These are phyloP conservation scores for Eimeria maxima DNA, from an alignment of 169 alveolate species.

Conservation along the genomic window DNA sequence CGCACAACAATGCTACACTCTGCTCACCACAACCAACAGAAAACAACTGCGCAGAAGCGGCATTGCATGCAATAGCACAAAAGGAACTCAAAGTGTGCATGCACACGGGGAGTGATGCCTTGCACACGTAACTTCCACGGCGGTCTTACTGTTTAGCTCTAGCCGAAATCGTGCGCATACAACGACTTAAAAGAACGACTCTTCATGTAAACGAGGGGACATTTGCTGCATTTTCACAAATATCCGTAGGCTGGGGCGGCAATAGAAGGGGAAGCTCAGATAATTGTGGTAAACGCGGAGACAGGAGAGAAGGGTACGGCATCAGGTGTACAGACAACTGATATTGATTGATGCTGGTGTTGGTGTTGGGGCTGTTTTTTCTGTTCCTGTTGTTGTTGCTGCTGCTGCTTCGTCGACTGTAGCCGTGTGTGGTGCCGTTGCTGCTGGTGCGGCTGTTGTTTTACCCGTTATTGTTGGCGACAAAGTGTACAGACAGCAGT, in stretches of 20 bases:
- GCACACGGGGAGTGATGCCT: too few relatives aligned
- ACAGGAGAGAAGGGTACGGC: conserved; percentile 7
- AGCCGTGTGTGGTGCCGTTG: not conserved
- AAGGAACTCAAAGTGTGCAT: too few relatives aligned
- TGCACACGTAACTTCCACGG: too few relatives aligned
- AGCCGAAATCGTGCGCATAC: too few relatives aligned
- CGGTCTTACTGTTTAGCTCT: too few relatives aligned
- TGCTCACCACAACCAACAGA: too few relatives aligned
- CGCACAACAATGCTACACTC: too few relatives aligned
- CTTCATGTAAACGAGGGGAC: not conserved
- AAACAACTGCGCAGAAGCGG: too few relatives aligned
- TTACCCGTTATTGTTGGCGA: not conserved
- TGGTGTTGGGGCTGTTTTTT: not conserved
- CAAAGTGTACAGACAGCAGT: not conserved
- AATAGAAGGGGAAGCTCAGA: not conserved
- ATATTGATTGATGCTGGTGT: too few relatives aligned
- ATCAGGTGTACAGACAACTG: not conserved
- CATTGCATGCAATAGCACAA: too few relatives aligned
- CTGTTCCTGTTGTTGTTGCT: not conserved
- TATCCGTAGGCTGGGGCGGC: not conserved
- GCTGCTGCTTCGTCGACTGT: too few relatives aligned
- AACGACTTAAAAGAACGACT: not conserved
- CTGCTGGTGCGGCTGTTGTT: not conserved
- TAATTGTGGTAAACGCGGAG: not conserved
- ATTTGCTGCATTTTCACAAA: too few relatives aligned